A percentile compares a stretch with the other conserved stretches of the same genome.
These are phyloP conservation scores for Cutaneotrichosporon sp. DNA, from an alignment of 1,284 basidiomycete genomes.

Conservation along the genomic window DNA sequence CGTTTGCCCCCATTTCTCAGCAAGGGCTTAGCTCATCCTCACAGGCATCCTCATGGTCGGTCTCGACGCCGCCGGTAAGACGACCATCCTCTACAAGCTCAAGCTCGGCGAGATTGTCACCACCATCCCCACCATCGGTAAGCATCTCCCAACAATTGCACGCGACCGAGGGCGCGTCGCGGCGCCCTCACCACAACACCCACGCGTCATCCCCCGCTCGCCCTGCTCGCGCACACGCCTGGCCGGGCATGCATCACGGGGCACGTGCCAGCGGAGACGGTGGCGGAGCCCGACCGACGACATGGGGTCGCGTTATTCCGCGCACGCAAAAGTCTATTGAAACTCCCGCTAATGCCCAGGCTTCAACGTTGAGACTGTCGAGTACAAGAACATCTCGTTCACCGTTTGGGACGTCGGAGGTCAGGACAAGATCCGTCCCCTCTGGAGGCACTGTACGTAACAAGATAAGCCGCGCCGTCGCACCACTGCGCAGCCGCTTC, in stretches of 20 bases:
- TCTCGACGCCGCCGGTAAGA: conserved; percentile 95
- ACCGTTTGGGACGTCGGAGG: conserved; percentile 99
- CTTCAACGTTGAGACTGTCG: conserved; percentile 99
- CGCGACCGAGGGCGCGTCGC: background rate
- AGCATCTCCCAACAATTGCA: background rate
- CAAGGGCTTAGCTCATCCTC: background rate
- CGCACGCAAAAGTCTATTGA: background rate
- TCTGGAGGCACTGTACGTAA: conserved; percentile 77
- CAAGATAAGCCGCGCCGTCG: background rate
- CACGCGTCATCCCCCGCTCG: background rate
- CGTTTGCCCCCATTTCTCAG: conserved; percentile 4
- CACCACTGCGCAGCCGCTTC: background rate
- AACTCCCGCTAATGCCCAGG: conserved; percentile 41
- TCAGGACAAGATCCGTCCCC: conserved; percentile 95
- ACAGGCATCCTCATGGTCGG: conserved; percentile 71
- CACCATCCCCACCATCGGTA: conserved; percentile 82
- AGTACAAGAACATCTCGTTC: conserved; percentile 99
- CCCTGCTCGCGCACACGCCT: background rate
- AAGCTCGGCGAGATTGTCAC: conserved; percentile 99
- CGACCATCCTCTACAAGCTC: conserved; percentile 98
- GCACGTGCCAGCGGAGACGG: background rate
- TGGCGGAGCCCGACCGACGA: background rate
- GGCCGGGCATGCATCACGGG: background rate
- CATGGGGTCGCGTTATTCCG: background rate
- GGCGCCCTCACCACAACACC: background rate